Percentiles rank a stretch among this genome's conserved stretches.
Evolutionary conservation across 805 yeast genomes (phyloP).

Genomic region (Starmerella tilneyi): DNA sequence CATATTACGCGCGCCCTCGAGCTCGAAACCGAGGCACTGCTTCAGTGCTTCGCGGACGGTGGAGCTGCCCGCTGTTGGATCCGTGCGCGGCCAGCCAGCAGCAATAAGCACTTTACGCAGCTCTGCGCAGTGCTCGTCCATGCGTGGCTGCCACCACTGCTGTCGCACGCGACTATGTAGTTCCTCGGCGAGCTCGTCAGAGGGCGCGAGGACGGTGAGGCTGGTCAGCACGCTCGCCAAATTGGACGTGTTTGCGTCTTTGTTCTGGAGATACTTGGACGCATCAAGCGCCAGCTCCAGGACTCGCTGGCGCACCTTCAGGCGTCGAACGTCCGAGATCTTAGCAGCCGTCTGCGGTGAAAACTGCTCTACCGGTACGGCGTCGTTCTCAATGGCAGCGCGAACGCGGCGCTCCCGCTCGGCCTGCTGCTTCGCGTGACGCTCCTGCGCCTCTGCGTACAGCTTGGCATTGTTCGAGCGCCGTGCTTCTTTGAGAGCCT

Average conservation of each 20-base stretch:
- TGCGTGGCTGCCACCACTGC: slow-evolving; percentile 14
- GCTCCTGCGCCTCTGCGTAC: slow-evolving; percentile 4
- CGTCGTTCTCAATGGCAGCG: slow-evolving; percentile 4
- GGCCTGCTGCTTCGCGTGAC: not conserved
- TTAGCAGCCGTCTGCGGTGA: not conserved
- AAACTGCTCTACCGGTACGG: not conserved
- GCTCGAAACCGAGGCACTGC: slow-evolving; percentile 2
- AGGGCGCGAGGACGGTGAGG: not conserved
- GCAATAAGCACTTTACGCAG: slow-evolving; percentile 8
- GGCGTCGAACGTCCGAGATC: not conserved
- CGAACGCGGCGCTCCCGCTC: not conserved
- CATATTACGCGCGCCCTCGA: slow-evolving; percentile 20
- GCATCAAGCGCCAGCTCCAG: slow-evolving; percentile 7
- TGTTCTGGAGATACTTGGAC: not conserved
- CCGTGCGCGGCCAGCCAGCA: slow-evolving; percentile 21
- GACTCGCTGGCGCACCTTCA: not conserved
- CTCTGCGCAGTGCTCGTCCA: not conserved
- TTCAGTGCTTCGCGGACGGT: not conserved
- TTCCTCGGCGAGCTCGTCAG: not conserved
- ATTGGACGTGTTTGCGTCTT: not conserved
- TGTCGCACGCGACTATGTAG: not conserved
- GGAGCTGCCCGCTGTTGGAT: slow-evolving; percentile 8
- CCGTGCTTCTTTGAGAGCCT: not conserved
- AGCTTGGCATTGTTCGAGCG: not conserved
- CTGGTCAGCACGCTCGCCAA: slow-evolving; percentile 2